Evolutionary conservation across 805 yeast genomes (phyloP), one percentile per base, ranked within the genome.

Genomic region (Metschnikowia anglica): DNA sequence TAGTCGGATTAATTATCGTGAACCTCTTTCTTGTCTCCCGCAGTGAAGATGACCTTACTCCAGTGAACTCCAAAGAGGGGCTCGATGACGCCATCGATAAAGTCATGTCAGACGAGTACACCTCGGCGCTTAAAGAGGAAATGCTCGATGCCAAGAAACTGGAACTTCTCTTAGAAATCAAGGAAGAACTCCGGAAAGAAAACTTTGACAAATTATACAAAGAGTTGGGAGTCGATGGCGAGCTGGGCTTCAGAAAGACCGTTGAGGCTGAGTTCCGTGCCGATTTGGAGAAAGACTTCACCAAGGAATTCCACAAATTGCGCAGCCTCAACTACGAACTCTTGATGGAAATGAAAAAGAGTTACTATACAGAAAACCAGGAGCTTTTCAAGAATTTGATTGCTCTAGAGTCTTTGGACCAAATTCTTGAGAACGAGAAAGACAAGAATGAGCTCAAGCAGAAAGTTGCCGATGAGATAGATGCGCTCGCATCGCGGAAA

Each of bases 281-380:
- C 7, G 37, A 35, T 5, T 4, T 46, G 13, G 36, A 23, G 21
- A 32, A 39, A 29, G 24, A 45, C 5, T 21, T 20, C 37, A 34
- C 47, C 10, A 28, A 35, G 29, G 25, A 34, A 16, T 27, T 36
- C 33, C 34, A 31, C 15, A 18, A 26, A 11, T 13, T 37, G 26
- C 21, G 34, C 32, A 21, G n/a, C 8, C 34, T 46, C 21, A 37
- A 39, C 30, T 47, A 39, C 36, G 41, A 17, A 15, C 34, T 35
- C 17, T 39, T 47, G 38, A 20, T 10, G 19, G 47, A 47, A n/a
- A 15, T 39, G 38, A 41, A 42, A 23, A 32, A 17, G 17, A 25
- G 34, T 16, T 47, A 41, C 39, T 44, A 37, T 39, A 19, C 32
- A 7, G 44, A 44, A 15, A 40, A 47, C 25, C 17, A 37, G 23